These are phyloP conservation scores for Spatholobus suberectus DNA, from an alignment of 306 rosid genomes.

Conservation along the genomic window DNA sequence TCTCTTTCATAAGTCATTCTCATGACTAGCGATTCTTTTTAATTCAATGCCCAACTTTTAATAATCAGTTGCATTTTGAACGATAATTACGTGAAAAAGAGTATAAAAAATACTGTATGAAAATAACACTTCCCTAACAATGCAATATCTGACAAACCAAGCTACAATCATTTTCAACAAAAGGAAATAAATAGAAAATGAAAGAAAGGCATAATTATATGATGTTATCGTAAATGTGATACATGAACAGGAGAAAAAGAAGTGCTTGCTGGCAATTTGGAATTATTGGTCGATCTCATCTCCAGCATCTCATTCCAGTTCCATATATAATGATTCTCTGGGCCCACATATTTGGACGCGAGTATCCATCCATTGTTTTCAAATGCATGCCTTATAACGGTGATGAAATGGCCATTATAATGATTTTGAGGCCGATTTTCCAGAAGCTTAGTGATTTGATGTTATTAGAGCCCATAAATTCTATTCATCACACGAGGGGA, in stretches of 20 bases:
- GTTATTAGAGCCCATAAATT: not conserved
- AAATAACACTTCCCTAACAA: conserved; percentile 2
- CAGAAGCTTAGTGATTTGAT: not conserved
- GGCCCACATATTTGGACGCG: conserved; percentile 29
- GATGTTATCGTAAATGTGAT: not conserved
- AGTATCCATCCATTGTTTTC: not conserved
- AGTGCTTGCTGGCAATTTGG: conserved; percentile 41
- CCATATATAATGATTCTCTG: not conserved
- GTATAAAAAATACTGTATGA: not conserved
- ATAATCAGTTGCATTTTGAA: not conserved
- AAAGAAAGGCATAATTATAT: not conserved
- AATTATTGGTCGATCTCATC: conserved; percentile 34
- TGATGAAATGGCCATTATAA: not conserved
- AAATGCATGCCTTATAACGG: not conserved
- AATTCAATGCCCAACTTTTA: not conserved
- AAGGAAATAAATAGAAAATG: not conserved
- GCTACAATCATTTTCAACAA: not conserved
- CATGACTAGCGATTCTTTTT: not conserved
- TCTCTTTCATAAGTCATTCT: conserved; percentile 1
- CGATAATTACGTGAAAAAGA: not conserved
- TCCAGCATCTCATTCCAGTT: conserved; percentile 4
- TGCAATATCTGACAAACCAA: not conserved
- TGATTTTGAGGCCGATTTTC: not conserved
- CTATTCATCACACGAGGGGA: not conserved
- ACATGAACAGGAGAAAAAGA: not conserved